Conservation (phyloP, 1,284 basidiomycete genomes). For the Trametes hirsuta region DNA sequence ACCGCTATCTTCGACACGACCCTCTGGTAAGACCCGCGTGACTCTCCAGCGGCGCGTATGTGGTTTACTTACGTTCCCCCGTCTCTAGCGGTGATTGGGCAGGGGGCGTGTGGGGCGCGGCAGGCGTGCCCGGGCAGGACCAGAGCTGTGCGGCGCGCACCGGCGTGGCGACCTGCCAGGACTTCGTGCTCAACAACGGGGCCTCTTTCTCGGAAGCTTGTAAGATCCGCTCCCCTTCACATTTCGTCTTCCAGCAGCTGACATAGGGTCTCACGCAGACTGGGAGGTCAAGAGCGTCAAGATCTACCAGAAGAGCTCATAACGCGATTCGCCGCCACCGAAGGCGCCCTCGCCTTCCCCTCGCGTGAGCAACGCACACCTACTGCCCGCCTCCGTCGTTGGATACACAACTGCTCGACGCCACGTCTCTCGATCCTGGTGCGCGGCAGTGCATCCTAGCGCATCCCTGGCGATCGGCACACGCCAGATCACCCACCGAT, state of each 20-base stretch:
- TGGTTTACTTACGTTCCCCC: background rate
- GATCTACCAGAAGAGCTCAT: conserved; percentile 55
- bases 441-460: background rate
- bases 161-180: conserved; percentile 76
- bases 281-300: conserved; percentile 78
- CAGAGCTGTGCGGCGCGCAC: conserved; percentile 83
- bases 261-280: conserved; percentile 43
- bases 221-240: conserved; percentile 44
- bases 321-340: background rate
- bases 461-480: background rate
- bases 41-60: background rate
- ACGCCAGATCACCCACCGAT: conserved; percentile 3
- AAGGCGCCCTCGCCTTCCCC: background rate
- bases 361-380: background rate
- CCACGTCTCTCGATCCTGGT: background rate
- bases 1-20: conserved; percentile 83
- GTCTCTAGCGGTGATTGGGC: conserved; percentile 85
- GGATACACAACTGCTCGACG: conserved; percentile 7
- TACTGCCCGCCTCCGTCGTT: conserved; percentile 1
- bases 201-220: conserved; percentile 77
- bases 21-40: conserved; percentile 56
- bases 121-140: conserved; percentile 78
- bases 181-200: conserved; percentile 75
- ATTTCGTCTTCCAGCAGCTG: conserved; percentile 6
- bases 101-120: conserved; percentile 69